Percentiles rank a stretch among this genome's conserved stretches.
Evolutionary conservation across 345 rosid species (phyloP).

Genomic region (Eucalyptus albens): DNA sequence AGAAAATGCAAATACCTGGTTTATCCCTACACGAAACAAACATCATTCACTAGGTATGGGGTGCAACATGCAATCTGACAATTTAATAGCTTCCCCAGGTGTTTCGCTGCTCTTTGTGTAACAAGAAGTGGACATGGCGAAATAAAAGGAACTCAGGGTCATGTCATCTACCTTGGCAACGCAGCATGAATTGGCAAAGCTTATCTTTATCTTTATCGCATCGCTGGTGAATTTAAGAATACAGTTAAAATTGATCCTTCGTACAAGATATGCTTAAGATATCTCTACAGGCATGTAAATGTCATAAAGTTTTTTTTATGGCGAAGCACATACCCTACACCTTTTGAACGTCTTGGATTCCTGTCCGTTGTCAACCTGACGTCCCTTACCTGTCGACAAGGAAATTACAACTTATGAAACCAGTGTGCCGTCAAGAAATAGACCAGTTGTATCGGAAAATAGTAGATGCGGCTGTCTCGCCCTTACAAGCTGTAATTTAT

Average conservation of each 20-base stretch:
- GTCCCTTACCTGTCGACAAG: conserved; percentile 71
- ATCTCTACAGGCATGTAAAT: conserved; percentile 16
- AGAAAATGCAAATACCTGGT: background rate
- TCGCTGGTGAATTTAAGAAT: conserved; percentile 91
- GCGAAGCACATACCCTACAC: conserved; percentile 77
- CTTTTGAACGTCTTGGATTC: conserved; percentile 87
- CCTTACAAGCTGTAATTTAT: too few relatives aligned
- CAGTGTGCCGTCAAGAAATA: background rate
- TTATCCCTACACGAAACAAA: background rate
- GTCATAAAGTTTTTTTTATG: background rate
- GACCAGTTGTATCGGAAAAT: background rate
- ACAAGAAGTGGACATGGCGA: conserved; percentile 17
- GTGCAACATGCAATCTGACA: background rate
- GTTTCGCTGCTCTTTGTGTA: conserved; percentile 7
- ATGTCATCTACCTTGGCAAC: conserved; percentile 79
- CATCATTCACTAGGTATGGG: background rate
- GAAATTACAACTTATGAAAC: background rate
- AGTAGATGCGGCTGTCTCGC: too few relatives aligned
- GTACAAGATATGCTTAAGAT: conserved; percentile 39
- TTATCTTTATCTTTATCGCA: conserved; percentile 93
- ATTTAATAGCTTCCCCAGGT: background rate
- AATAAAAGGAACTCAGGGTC: conserved; percentile 37
- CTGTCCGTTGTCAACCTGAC: conserved; percentile 95
- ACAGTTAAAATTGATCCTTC: conserved; percentile 75
- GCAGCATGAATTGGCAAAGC: conserved; percentile 93